Base-by-base conservation (phyloP, 129 eudicot species). In the Smallanthus sonchifolius region DNA sequence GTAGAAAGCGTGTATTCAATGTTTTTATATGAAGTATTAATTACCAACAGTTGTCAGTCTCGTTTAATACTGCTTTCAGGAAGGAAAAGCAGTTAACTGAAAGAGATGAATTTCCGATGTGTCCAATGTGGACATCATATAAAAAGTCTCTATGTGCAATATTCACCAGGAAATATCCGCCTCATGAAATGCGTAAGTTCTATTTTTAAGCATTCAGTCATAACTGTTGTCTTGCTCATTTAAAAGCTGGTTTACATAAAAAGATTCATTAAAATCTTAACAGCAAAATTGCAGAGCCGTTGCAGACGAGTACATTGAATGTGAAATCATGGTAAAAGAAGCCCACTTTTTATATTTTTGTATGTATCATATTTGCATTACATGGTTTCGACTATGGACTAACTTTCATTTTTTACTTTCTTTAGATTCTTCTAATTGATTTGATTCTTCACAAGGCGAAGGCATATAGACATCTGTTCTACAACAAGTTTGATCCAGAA, bases 241-340 rank as follows among this genome's bases (percentile, higher is more conserved):
- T 64, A 10, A 63, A 78, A 70, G 47, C 72, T 61, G 61, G 64
- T 70, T 47, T 38, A 62, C 24, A 51, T 28, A 40, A 35, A 49
- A 35, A 19, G 44, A 51, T 17, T 44, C 19, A 2, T 72, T 28
- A 6, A 19, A 70, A 55, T 72, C 11, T 32, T 54, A 52, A 60
- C 84, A 88, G 90, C 87, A 81, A 70, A 80, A 75, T 37, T 91
- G 97, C 82, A 80, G 76, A 72, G 80, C 77, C 39, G 91, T 88
- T 77, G 97, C 92, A 28, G 97, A 94, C 17, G 98, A 84, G 82
- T 94, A 90, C 85, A 90, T 90, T 40, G 98, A 94, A 76, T 94
- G 98, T 69, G 97, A 90, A 76, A 47, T 86, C 47, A 94, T 88
- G 98, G 95, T 85, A 88, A 76, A 70, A 11, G 10, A 4, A 49